Conservation (phyloP, 495 filamentous ascomycete species). For the Penicillium flavigenum region DNA sequence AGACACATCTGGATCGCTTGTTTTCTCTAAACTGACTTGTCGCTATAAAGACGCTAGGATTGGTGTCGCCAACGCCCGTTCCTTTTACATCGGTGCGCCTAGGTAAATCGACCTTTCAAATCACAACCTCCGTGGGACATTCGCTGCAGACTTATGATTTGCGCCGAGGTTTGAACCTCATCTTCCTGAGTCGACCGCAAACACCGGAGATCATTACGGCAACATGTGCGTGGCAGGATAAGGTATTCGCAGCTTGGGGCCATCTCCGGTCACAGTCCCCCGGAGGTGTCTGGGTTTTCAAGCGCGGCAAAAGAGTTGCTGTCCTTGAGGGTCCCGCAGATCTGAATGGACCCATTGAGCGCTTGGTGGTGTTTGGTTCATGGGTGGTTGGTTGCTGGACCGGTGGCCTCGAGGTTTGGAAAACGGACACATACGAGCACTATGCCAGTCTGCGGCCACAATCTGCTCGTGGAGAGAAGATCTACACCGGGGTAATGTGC, state of each 20-base stretch:
- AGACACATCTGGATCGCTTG: background rate
- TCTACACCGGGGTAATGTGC: conserved; percentile 69
- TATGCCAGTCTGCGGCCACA: conserved; percentile 74
- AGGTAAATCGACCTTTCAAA: conserved; percentile 92
- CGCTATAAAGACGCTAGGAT: conserved; percentile 70
- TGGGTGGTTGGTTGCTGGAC: conserved; percentile 84
- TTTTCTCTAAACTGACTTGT: conserved; percentile 8
- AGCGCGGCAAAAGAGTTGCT: conserved; percentile 82
- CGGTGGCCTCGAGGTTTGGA: conserved; percentile 84
- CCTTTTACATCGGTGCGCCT: conserved; percentile 86
- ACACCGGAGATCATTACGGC: conserved; percentile 84
- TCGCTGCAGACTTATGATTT: conserved; percentile 94
- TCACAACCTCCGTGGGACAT: conserved; percentile 89
- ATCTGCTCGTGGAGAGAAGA: conserved; percentile 46
- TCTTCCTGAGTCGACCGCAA: conserved; percentile 88
- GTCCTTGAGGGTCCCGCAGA: conserved; percentile 65
- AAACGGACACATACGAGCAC: conserved; percentile 75
- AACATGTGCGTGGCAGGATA: conserved; percentile 83
- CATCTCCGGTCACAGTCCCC: conserved; percentile 43
- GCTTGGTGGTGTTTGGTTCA: conserved; percentile 79
- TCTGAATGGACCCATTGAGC: conserved; percentile 65
- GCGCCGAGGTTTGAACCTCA: conserved; percentile 78
- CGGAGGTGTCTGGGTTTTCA: conserved; percentile 88
- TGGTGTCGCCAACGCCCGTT: conserved; percentile 85
- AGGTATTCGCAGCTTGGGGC: conserved; percentile 83